Percentiles rank a stretch among this genome's conserved stretches.
These are phyloP conservation scores for Neoboletus magnificus DNA, from an alignment of 768 basidiomycete genomes.

Conservation along the genomic window DNA sequence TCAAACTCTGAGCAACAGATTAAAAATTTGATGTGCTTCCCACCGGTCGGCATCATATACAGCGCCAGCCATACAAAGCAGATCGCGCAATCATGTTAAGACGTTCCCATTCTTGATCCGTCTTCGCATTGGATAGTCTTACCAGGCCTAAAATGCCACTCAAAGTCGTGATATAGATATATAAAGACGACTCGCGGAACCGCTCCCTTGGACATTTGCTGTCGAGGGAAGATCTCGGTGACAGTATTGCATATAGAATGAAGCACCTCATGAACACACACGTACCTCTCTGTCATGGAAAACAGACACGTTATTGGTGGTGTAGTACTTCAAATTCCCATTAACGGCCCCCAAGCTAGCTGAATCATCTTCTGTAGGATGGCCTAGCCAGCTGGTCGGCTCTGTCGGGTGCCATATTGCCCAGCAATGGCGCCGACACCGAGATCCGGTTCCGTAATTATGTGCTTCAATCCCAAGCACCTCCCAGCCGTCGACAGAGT, in stretches of 20 bases:
- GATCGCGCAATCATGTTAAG: not conserved
- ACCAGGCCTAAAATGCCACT: not conserved
- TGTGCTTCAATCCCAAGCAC: not conserved
- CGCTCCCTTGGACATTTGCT: not conserved
- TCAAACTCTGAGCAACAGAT: not conserved
- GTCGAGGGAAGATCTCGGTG: not conserved
- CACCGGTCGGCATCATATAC: not conserved
- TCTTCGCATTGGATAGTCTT: not conserved
- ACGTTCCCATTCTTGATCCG: not conserved
- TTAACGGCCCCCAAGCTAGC: not conserved
- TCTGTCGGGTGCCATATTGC: not conserved
- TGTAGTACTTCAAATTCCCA: not conserved
- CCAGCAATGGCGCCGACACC: not conserved
- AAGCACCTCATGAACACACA: not conserved
- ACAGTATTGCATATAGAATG: not conserved
- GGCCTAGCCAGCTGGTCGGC: not conserved
- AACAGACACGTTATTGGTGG: not conserved
- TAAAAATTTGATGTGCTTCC: not conserved
- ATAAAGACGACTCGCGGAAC: not conserved
- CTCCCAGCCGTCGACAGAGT: not conserved
- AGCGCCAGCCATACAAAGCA: not conserved
- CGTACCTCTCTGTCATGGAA: not conserved
- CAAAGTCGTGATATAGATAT: not conserved
- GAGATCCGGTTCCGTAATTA: not conserved
- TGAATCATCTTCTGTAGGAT: not conserved